Conservation (phyloP, 345 rosid species). For the Camelina neglecta region DNA sequence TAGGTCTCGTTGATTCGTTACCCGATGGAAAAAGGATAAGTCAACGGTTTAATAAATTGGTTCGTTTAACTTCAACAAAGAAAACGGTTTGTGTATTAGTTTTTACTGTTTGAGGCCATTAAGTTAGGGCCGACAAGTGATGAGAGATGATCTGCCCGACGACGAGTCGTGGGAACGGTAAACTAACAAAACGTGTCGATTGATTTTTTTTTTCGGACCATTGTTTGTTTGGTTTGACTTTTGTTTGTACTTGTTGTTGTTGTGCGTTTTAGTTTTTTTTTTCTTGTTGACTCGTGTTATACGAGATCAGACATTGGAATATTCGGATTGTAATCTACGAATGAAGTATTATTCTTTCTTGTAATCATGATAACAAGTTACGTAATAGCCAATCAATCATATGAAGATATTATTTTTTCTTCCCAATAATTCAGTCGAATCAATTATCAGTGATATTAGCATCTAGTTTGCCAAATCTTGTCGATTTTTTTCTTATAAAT, state of each 20-base stretch:
- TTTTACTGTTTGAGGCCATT: constrained; percentile 5
- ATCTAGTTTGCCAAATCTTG: background rate
- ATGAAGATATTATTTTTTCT: background rate
- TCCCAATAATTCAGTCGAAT: background rate
- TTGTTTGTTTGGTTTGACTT: constrained; percentile 37
- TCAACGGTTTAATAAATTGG: constrained; percentile 37
- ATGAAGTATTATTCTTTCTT: constrained; percentile 12
- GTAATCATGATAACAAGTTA: constrained; percentile 3
- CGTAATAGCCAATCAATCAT: constrained; percentile 19
- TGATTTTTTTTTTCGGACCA: constrained; percentile 28
- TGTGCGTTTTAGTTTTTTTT: constrained; percentile 3
- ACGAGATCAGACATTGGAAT: constrained; percentile 33
- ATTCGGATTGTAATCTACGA: constrained; percentile 29
- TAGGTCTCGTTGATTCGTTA: constrained; percentile 36
- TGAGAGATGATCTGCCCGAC: constrained; percentile 4
- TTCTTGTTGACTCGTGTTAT: constrained; percentile 17
- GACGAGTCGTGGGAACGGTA: constrained; percentile 40
- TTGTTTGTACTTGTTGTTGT: constrained; percentile 5
- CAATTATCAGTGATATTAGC: background rate
- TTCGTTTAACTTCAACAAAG: constrained; percentile 31
- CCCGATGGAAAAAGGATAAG: constrained; percentile 12
- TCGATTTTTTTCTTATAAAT: background rate
- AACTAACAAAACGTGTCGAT: constrained; percentile 38
- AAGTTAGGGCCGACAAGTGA: constrained; percentile 35
- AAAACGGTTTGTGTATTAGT: constrained; percentile 25